Evolutionary conservation across 768 basidiomycete genomes (phyloP).

Genomic region (Lactarius indigo): DNA sequence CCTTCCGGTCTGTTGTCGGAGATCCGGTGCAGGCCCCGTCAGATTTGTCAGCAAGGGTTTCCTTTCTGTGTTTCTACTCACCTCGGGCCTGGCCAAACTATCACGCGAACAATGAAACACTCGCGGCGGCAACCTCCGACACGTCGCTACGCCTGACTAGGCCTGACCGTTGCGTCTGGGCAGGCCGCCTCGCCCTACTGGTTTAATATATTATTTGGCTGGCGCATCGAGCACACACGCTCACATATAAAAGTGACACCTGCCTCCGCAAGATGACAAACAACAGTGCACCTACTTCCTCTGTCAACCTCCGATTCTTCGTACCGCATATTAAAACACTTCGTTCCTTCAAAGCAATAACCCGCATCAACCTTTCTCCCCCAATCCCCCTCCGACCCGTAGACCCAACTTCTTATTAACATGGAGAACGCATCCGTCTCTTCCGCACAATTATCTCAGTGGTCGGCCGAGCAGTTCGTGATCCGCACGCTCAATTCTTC

Average conservation of each 20-base stretch:
- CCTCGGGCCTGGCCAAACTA: neutral
- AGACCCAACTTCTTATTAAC: neutral
- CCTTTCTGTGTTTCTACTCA: neutral
- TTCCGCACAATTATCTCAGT: neutral
- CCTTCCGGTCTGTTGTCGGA: neutral
- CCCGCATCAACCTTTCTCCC: neutral
- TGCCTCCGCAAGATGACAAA: conserved; percentile 21
- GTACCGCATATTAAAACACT: conserved; percentile 4
- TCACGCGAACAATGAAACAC: neutral
- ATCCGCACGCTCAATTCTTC: conserved; percentile 23
- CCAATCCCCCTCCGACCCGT: neutral
- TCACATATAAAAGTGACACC: neutral
- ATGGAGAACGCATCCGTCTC: conserved; percentile 21
- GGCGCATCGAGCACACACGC: neutral
- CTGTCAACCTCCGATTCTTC: conserved; percentile 19
- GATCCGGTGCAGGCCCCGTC: neutral
- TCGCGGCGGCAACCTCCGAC: neutral
- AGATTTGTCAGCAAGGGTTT: conserved; percentile 17
- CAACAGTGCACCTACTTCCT: neutral
- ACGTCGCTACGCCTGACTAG: neutral
- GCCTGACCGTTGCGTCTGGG: neutral
- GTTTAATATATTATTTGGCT: neutral
- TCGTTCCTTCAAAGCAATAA: neutral
- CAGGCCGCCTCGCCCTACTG: neutral
- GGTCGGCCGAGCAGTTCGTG: conserved; percentile 15